Evolutionary conservation across 2,329 filamentous ascomycete genomes (phyloP), one percentile per base, ranked within the genome.

Genomic region (Cytospora chrysosperma): DNA sequence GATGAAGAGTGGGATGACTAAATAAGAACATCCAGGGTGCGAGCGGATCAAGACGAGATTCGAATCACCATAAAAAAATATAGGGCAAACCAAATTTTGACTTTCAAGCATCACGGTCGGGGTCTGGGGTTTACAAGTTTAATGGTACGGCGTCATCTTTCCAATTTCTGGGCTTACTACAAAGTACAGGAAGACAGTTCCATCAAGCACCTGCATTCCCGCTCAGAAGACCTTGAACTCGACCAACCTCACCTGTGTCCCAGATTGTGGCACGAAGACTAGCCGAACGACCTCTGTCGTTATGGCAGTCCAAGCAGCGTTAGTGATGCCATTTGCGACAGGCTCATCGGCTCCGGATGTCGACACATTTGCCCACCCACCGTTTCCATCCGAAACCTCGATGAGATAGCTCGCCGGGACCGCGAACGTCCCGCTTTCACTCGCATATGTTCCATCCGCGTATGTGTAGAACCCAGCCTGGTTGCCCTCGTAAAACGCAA

Each of bases 1-100:
- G 95, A 98, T 72, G 94, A 98, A 75, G 93, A 97, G 74, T 98
- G 94, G 94, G 93, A 97, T 70, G 93, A 97, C 67, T 88, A 71
- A 75, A 57, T 26, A 19, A 15, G 12, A 15, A 19, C n/a, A 12
- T 27, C n/a, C 12, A 37, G 34, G 50, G 17, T 26, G 13, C 13
- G 27, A 30, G 15, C 30, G 27, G 24, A 34, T 58, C 47, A 10
- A 52, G 60, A 26, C 10, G 53, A 5, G 10, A 32, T 43, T 49
- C 37, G 52, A 34, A n/a, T 54, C n/a, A n/a, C n/a, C n/a, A n/a
- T 26, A 57, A 51, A 64, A 21, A 50, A 19, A 58, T 54, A 30
- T 47, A 52, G 28, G 30, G 28, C 43, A 40, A 50, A 21, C 56
- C 40, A 34, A 15, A 19, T 53, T 56, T 32, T 17, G 34, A 52